Evolutionary conservation across 192 early-diverging fungal species (phyloP).

Genomic region (Backusella morwellensis): DNA sequence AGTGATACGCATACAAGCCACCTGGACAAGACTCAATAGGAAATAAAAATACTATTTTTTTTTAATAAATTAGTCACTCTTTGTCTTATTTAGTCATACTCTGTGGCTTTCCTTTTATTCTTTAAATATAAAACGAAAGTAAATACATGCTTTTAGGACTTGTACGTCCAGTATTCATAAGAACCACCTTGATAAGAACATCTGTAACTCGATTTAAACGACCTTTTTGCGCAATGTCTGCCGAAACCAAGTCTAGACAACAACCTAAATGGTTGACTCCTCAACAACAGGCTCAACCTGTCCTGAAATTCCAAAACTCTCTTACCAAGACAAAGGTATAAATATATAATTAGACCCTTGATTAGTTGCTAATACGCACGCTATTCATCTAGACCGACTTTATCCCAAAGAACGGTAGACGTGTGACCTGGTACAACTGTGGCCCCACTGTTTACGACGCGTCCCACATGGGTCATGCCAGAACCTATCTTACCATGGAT

Average conservation of each 20-base stretch:
- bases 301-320: constrained; percentile 77
- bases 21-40: not conserved
- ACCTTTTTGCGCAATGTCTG: constrained; percentile 18
- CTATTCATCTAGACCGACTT: constrained; percentile 71
- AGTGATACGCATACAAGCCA: constrained; percentile 1
- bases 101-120: not conserved
- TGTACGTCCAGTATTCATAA: not conserved
- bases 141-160: not conserved
- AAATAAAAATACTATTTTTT: not conserved
- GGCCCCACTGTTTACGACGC: constrained; percentile 98
- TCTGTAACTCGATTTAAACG: not conserved
- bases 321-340: constrained; percentile 83
- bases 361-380: not conserved
- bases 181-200: not conserved
- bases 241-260: constrained; percentile 31
- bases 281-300: constrained; percentile 37
- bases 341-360: not conserved
- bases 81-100: constrained; percentile 5
- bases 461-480: constrained; percentile 95
- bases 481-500: constrained; percentile 91
- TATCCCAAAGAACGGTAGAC: constrained; percentile 75
- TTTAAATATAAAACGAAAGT: not conserved
- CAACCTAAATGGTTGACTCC: constrained; percentile 74
- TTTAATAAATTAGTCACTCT: constrained; percentile 6
- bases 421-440: constrained; percentile 95